Conservation (phyloP, 2,329 filamentous ascomycete species). For the Fusarium abutilonis region DNA sequence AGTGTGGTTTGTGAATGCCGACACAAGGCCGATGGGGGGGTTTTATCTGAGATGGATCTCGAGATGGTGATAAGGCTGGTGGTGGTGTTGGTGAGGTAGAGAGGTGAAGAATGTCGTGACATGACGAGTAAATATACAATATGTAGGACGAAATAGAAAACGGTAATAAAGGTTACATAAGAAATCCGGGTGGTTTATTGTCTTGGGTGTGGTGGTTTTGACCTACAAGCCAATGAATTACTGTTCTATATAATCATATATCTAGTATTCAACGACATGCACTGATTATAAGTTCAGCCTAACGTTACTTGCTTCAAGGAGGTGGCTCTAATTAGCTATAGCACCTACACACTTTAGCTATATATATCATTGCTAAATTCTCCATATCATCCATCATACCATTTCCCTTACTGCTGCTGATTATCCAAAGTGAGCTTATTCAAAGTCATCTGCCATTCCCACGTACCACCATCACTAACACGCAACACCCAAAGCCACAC, state of each 20-base stretch:
- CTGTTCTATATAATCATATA: neutral
- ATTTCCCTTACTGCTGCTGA: neutral
- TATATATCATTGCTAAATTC: too few species aligned
- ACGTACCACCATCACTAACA: conserved; percentile 13
- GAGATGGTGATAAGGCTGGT: conserved; percentile 15
- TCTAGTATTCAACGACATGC: too few species aligned
- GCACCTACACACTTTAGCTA: too few species aligned
- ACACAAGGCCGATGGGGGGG: conserved; percentile 36
- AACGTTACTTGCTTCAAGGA: too few species aligned
- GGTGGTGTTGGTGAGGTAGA: conserved; percentile 9
- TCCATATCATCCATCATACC: neutral
- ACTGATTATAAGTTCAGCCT: neutral
- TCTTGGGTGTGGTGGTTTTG: neutral
- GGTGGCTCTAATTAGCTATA: neutral
- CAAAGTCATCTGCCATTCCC: conserved; percentile 5
- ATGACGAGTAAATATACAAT: neutral
- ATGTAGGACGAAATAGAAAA: neutral
- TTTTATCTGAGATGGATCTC: conserved; percentile 29
- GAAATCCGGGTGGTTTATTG: neutral
- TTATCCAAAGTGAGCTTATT: conserved; percentile 1
- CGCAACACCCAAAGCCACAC: conserved; percentile 14
- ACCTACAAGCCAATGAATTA: neutral
- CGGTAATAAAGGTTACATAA: neutral
- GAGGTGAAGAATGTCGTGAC: neutral
- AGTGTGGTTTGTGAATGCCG: conserved; percentile 39